These are phyloP conservation scores for Fomitiporia mediterranea DNA, from an alignment of 1,284 basidiomycete genomes.

Conservation along the genomic window DNA sequence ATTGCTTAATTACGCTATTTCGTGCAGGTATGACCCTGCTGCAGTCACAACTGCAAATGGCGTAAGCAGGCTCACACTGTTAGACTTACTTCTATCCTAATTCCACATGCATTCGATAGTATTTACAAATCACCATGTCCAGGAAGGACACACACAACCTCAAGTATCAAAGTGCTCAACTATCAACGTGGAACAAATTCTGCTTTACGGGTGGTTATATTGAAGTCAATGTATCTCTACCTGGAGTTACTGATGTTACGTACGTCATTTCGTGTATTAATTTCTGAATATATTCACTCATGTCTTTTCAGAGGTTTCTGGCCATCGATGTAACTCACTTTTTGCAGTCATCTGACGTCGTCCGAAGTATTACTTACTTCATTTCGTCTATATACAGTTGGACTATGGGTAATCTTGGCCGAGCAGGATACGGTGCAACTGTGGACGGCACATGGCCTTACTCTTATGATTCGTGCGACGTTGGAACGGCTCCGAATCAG, in stretches of 20 bases:
- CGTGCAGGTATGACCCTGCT: slow-evolving; percentile 60
- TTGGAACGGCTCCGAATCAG: slow-evolving; percentile 59
- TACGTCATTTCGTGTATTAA: background rate
- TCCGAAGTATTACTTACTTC: background rate
- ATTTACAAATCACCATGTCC: slow-evolving; percentile 26
- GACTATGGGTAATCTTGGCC: slow-evolving; percentile 48
- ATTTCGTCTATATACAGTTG: slow-evolving; percentile 29
- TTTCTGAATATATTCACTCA: too few species aligned
- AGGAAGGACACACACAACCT: slow-evolving; percentile 42
- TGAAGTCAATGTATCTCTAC: slow-evolving; percentile 33
- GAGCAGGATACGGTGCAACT: slow-evolving; percentile 45
- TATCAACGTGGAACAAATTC: slow-evolving; percentile 51
- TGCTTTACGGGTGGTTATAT: slow-evolving; percentile 59
- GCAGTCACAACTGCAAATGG: slow-evolving; percentile 51
- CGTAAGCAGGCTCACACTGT: slow-evolving; percentile 33
- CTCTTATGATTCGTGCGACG: slow-evolving; percentile 70
- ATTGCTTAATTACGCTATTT: background rate
- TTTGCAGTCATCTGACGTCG: background rate
- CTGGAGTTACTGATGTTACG: slow-evolving; percentile 28
- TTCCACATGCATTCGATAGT: slow-evolving; percentile 28
- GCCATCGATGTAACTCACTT: slow-evolving; percentile 38
- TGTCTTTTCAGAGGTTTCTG: slow-evolving; percentile 35
- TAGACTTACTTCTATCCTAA: slow-evolving; percentile 47
- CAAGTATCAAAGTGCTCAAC: slow-evolving; percentile 46
- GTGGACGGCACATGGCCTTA: slow-evolving; percentile 64